Evolutionary conservation across 768 basidiomycete species (phyloP), one percentile per base, ranked within the genome.

Genomic region (Pluteus cervinus): DNA sequence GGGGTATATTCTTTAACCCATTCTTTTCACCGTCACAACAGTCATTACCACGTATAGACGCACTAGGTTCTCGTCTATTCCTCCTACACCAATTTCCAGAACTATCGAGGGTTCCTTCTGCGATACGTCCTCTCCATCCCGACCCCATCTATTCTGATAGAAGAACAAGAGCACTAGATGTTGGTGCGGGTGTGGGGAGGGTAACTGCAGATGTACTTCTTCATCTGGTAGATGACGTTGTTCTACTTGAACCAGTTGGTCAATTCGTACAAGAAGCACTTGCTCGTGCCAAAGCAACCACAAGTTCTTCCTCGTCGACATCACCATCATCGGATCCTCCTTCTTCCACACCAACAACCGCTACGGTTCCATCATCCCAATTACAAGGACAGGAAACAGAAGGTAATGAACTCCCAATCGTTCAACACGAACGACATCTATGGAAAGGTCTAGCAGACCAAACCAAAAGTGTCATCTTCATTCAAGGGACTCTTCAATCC

Each of bases 131-230:
- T 2, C 66, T 78, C 23, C 37, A 52, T 51, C 29, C 50, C 38
- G 32, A 40, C 37, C 28, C 45, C 37, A 28, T 35, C 48, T 37
- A 22, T 28, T n/a, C n/a, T n/a, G 54, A 29, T 7, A 33, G 40
- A 8, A 65, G 69, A 31, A 76, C 68, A 18, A 76, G 88, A 30
- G 92, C 86, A 0, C 72, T 99, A 15, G 94, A 99, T 52, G 89
- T 92, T 41, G 94, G 86, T 11, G 92, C 92, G 5, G 94, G 94
- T 8, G 82, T 99, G 33, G 94, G 94, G 8, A 81, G 94, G 36
- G 91, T 96, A 18, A 94, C 92, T 1, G 68, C 77, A 2, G 79
- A 86, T 47, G 88, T 92, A 9, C 77, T 99, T 23, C 75, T 97
- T n/a, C 85, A 83, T 50, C 80, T 97, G 37, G 75, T 92, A 44